A percentile compares a stretch with the other conserved stretches of the same genome.
These are phyloP conservation scores for Sextonia rubra DNA, from an alignment of 164 flowering plant species.

Conservation along the genomic window DNA sequence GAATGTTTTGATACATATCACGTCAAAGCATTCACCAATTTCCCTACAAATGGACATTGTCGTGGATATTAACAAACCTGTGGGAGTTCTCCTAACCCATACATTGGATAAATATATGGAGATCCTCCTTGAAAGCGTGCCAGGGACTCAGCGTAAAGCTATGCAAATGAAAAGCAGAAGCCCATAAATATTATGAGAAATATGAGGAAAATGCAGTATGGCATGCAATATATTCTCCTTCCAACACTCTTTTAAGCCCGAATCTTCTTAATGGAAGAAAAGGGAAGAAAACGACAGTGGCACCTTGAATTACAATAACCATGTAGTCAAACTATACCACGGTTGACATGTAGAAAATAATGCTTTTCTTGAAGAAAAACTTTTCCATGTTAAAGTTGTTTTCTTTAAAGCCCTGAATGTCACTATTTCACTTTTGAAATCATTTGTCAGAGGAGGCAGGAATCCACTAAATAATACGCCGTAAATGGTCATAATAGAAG, in stretches of 20 bases:
- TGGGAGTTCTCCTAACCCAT: conserved; percentile 92
- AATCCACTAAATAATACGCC: too few species aligned
- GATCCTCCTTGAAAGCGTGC: conserved; percentile 97
- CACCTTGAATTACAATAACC: too few species aligned
- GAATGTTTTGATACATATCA: conserved; percentile 9
- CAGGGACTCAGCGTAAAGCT: conserved; percentile 94
- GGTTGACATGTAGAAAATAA: too few species aligned
- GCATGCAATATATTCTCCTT: background rate
- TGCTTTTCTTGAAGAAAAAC: too few species aligned
- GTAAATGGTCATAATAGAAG: too few species aligned
- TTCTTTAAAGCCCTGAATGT: too few species aligned
- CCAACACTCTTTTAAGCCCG: background rate
- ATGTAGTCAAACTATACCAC: too few species aligned
- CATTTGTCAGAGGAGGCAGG: too few species aligned
- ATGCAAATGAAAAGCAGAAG: conserved; percentile 1
- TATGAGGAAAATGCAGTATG: background rate
- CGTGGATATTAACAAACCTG: conserved; percentile 48
- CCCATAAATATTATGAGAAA: background rate
- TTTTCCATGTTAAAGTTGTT: too few species aligned
- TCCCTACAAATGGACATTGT: background rate
- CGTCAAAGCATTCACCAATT: conserved; percentile 5
- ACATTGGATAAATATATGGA: conserved; percentile 89
- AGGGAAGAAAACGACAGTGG: too few species aligned
- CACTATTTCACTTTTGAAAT: too few species aligned
- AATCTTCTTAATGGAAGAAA: background rate